Evolutionary conservation across 805 yeast species (phyloP).

Genomic region (Grigorovia transvaalensis): DNA sequence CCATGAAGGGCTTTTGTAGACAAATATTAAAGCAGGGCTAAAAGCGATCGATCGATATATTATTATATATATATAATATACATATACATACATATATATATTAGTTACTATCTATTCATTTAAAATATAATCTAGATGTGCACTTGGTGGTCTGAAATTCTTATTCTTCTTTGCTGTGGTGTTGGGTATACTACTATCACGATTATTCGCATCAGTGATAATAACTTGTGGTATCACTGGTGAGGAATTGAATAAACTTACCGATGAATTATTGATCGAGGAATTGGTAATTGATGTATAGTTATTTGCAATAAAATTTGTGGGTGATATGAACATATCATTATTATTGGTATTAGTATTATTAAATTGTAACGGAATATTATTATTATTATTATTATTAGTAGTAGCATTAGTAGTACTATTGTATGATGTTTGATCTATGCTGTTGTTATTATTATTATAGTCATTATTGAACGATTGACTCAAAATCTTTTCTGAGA

Average conservation of each 20-base stretch:
- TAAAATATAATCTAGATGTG: conserved; percentile 36
- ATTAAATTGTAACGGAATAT: too few relatives aligned
- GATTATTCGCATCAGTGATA: neutral
- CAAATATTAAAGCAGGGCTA: conserved; percentile 4
- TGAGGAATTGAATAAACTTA: conserved; percentile 7
- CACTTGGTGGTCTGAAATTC: conserved; percentile 40
- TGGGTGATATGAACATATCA: conserved; percentile 42
- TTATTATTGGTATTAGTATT: conserved; percentile 1
- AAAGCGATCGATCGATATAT: neutral
- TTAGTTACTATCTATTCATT: conserved; percentile 8
- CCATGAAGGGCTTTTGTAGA: conserved; percentile 64
- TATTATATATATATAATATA: too few relatives aligned
- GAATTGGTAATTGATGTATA: conserved; percentile 1
- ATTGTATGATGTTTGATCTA: neutral
- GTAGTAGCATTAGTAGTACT: conserved; percentile 7
- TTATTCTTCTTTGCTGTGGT: neutral
- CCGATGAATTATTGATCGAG: conserved; percentile 2
- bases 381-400: too few relatives aligned
- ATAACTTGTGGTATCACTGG: conserved; percentile 10
- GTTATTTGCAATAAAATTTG: conserved; percentile 12
- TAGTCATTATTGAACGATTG: neutral
- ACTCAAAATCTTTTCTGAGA: neutral
- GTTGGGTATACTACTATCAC: neutral
- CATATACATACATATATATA: too few relatives aligned
- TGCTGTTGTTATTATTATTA: conserved; percentile 12